A percentile compares a stretch with the other conserved stretches of the same genome.
phyloP scores from a whole-genome alignment of 306 rosid genomes.

The Castanospermum australe region DNA sequence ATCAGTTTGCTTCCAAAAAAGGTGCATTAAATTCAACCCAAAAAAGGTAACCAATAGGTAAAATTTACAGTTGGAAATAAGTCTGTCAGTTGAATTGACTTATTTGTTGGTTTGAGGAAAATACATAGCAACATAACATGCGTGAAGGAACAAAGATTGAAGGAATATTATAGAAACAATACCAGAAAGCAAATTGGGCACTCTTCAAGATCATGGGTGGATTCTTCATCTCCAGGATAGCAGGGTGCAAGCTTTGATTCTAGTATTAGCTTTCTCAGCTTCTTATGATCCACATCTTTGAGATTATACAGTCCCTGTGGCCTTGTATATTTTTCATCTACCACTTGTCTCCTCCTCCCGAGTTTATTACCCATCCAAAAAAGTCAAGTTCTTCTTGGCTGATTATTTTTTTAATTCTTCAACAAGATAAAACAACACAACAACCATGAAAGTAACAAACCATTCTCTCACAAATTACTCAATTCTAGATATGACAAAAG shows the following conservation, averaged over 20 bases:
- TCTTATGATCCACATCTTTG: slow-evolving; percentile 97
- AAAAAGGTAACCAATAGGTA: not conserved
- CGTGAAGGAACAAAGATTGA: not conserved
- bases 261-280: slow-evolving; percentile 90
- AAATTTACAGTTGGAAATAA: not conserved
- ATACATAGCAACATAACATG: not conserved
- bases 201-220: slow-evolving; percentile 70
- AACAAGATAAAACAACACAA: slow-evolving; percentile 26
- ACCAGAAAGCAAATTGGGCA: slow-evolving; percentile 99
- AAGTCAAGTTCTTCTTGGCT: slow-evolving; percentile 7
- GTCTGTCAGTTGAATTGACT: slow-evolving; percentile 2
- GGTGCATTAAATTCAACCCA: too few relatives aligned
- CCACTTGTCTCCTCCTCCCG: slow-evolving; percentile 69
- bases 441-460: not conserved
- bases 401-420: slow-evolving; percentile 22
- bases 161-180: slow-evolving; percentile 29
- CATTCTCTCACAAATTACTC: slow-evolving; percentile 3
- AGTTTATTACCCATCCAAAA: slow-evolving; percentile 79
- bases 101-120: slow-evolving; percentile 5
- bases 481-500: not conserved
- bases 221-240: slow-evolving; percentile 92
- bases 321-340: slow-evolving; percentile 84
- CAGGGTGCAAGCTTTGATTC: slow-evolving; percentile 98
- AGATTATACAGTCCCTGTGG: slow-evolving; percentile 97
- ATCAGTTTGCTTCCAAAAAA: not conserved